These are phyloP conservation scores for Blastobotrys illinoisensis DNA, from an alignment of 1,139 yeast genomes.

Conservation along the genomic window DNA sequence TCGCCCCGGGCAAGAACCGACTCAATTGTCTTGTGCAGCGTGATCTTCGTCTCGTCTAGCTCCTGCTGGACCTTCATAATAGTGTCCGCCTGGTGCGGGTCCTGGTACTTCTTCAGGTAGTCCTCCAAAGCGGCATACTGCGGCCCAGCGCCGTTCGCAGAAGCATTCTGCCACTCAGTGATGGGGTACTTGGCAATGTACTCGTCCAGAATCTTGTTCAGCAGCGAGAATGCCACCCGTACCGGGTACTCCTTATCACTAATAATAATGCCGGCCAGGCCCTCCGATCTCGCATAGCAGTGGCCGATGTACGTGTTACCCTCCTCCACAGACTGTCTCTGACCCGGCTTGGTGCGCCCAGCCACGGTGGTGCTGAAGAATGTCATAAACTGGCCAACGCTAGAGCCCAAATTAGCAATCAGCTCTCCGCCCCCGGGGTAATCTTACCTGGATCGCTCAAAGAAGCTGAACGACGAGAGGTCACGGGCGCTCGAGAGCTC, in stretches of 20 bases:
- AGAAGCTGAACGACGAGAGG: conserved; percentile 78
- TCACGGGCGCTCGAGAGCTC: conserved; percentile 82
- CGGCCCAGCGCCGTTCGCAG: conserved; percentile 42
- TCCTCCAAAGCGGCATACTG: conserved; percentile 58
- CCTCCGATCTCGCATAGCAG: conserved; percentile 85
- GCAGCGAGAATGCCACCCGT: conserved; percentile 91
- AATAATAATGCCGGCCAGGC: conserved; percentile 87
- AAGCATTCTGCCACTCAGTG: conserved; percentile 54
- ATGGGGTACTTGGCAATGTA: conserved; percentile 80
- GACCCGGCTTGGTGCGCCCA: conserved; percentile 80
- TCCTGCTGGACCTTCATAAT: conserved; percentile 97
- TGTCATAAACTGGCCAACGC: conserved; percentile 73
- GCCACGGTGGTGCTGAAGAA: conserved; percentile 90
- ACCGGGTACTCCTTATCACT: conserved; percentile 95
- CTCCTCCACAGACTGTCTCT: conserved; percentile 92
- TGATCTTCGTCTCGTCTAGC: conserved; percentile 94
- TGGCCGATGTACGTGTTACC: conserved; percentile 66
- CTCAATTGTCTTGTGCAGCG: conserved; percentile 92
- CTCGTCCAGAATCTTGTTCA: conserved; percentile 88
- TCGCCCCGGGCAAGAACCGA: conserved; percentile 94
- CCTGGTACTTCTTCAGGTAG: conserved; percentile 82
- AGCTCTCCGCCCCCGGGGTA: background rate
- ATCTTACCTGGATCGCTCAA: conserved; percentile 56
- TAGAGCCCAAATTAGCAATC: background rate
- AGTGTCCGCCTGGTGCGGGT: conserved; percentile 95